Conservation (phyloP, 768 basidiomycete genomes). For the Collybia sordida region DNA sequence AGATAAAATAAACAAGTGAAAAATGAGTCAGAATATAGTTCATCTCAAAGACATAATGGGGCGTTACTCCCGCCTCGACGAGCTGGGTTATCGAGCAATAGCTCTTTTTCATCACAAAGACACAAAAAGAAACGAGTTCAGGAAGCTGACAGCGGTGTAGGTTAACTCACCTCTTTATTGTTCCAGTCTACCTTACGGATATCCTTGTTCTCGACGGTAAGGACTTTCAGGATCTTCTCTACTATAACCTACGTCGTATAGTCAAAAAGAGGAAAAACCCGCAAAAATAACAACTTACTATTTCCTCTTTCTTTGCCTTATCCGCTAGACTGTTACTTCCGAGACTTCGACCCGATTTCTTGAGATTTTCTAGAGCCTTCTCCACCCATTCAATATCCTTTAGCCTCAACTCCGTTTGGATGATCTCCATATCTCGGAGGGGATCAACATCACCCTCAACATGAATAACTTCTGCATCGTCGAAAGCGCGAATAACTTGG, state of each 20-base stretch:
- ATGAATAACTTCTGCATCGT: slow-evolving; percentile 99
- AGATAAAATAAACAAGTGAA: slow-evolving; percentile 3
- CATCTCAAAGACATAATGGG: slow-evolving; percentile 65
- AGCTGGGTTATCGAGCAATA: slow-evolving; percentile 85
- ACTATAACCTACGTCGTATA: slow-evolving; percentile 61
- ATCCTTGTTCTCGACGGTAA: slow-evolving; percentile 84
- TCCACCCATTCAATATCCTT: slow-evolving; percentile 99
- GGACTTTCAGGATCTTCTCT: slow-evolving; percentile 78
- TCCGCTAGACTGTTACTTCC: slow-evolving; percentile 82
- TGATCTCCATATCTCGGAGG: slow-evolving; percentile 95
- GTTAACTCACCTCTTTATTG: slow-evolving; percentile 85
- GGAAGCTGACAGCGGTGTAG: neutral
- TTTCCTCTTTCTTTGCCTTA: slow-evolving; percentile 95
- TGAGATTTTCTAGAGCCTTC: slow-evolving; percentile 79
- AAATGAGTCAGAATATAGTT: slow-evolving; percentile 35
- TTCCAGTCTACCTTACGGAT: slow-evolving; percentile 92
- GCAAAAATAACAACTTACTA: slow-evolving; percentile 49
- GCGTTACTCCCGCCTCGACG: slow-evolving; percentile 86
- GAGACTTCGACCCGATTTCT: slow-evolving; percentile 70
- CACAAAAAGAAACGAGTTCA: neutral
- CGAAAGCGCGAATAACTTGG: slow-evolving; percentile 96
- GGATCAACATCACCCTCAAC: slow-evolving; percentile 99
- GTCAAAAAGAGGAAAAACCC: neutral
- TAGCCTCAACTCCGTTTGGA: slow-evolving; percentile 87
- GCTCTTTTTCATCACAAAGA: slow-evolving; percentile 70